Evolutionary conservation across 306 rosid genomes (phyloP), one percentile per base, ranked within the genome.

Genomic region (Sesbania bispinosa): DNA sequence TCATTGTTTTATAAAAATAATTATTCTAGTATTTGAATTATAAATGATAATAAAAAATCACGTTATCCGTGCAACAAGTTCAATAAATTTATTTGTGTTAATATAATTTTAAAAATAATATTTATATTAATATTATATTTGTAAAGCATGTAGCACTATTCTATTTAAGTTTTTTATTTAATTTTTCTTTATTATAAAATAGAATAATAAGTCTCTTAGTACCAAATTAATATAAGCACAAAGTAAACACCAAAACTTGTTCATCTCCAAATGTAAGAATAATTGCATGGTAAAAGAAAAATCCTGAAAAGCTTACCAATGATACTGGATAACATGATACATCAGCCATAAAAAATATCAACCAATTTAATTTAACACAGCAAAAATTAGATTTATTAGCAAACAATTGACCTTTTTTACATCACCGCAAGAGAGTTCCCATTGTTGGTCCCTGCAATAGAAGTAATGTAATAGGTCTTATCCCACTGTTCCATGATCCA

Each of bases 391-490:
- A 20, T n/a, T 4, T 0, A 19, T 27, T 10, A 27, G 46, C 30
- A 67, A 69, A 3, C 47, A 58, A 75, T n/a, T n/a, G n/a, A n/a
- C 76, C 85, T 81, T 76, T 76, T 76, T 48, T 81, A 81, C 85
- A 81, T 81, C 54, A 81, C 81, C 54, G 76, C 85, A 58, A 81
- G 75, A 64, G 85, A 76, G 62, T 67, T 77, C 8, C 85, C 81
- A 50, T 76, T 76, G 23, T 9, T 19, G 18, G 93, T 85, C 86
- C 98, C 98, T 75, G 97, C 92, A 65, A 81, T 65, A 65, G 85
- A 81, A 29, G 81, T 81, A 32, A 81, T 81, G 79, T 76, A 81
- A 30, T 16, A 81, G 60, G 59, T 76, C 35, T 81, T 71, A 66
- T 81, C 79, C 85, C 85, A 81, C 74, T 81, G 85, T 73, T 81